Base-by-base conservation (phyloP, 208 protist genomes). In the Acanthamoeba triangularis region DNA sequence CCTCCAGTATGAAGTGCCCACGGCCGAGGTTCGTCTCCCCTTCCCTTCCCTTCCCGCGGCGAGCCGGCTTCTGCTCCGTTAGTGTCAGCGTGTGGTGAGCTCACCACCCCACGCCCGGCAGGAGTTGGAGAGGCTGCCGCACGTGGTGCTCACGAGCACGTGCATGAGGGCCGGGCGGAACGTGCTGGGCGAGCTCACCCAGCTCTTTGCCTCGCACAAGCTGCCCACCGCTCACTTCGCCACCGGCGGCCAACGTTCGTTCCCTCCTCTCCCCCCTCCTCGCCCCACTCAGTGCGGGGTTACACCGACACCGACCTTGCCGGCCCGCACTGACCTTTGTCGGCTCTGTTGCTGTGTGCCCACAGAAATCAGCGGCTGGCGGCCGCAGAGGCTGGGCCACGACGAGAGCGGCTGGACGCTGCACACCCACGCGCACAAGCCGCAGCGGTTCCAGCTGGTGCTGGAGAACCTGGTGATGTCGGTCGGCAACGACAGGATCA, bases 381-480 rank as follows among this genome's bases (percentile, higher is more conserved):
- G 44, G 30, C 44, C 78, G 49, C 78, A 59, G 2, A 72, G 85
- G 30, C 61, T 92, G 59, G 85, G 85, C 37, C 59, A 92, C 44
- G 37, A 37, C 18, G 85, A 92, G 85, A 37, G 59, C 44, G 85
- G 85, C 6, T 92, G 85, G 85, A 65, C 35, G 35, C 16, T 72
- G 33, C 52, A 72, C 59, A 92, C 85, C 16, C 61, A 92, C 85
- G 23, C 28, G 8, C 18, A 52, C 59, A 92, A 92, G 85, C 85
- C 85, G 14, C 85, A 92, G 61, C 49, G 85, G 5, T 92, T 92
- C 85, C 85, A 92, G 85, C 30, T 92, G 20, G 28, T 92, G 49
- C 59, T 72, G 30, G 35, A 72, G 85, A 72, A 92, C 85, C 52
- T 92, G 28, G 63, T 72, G 16, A 65, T 92, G 35, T 72, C 85